phyloP scores from a whole-genome alignment of 257 asterid species.

The Ocimum tenuiflorum region DNA sequence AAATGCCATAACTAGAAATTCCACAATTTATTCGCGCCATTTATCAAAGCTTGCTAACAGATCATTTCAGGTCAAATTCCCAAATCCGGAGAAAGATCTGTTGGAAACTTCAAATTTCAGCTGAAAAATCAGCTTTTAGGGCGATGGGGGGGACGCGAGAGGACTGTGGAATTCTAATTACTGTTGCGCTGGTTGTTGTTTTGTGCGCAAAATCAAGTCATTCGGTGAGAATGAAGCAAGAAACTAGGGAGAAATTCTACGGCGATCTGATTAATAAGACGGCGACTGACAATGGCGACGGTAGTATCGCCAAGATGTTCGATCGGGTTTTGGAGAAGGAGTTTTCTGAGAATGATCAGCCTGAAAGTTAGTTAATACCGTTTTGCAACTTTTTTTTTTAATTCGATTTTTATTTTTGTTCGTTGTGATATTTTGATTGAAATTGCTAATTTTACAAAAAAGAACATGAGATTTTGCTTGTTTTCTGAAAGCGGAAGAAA shows the following conservation, averaged over 20 bases:
- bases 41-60: slow-evolving; percentile 6
- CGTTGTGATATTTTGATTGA: background rate
- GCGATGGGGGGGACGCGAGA: slow-evolving; percentile 31
- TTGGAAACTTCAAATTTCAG: background rate
- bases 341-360: slow-evolving; percentile 81
- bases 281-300: slow-evolving; percentile 51
- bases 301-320: slow-evolving; percentile 82
- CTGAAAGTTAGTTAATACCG: slow-evolving; percentile 47
- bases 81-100: slow-evolving; percentile 6
- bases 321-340: slow-evolving; percentile 93
- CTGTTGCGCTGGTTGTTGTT: slow-evolving; percentile 20
- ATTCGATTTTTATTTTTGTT: background rate
- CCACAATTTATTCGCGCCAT: slow-evolving; percentile 23
- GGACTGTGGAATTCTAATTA: slow-evolving; percentile 23
- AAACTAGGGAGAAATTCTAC: slow-evolving; percentile 69
- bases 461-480: background rate
- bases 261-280: slow-evolving; percentile 75
- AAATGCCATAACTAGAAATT: background rate
- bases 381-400: background rate
- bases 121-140: background rate
- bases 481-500: background rate
- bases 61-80: background rate
- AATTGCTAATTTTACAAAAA: background rate
- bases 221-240: slow-evolving; percentile 68
- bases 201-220: slow-evolving; percentile 25